Evolutionary conservation across 768 basidiomycete genomes (phyloP).

Genomic region (Agrocybe praecox): DNA sequence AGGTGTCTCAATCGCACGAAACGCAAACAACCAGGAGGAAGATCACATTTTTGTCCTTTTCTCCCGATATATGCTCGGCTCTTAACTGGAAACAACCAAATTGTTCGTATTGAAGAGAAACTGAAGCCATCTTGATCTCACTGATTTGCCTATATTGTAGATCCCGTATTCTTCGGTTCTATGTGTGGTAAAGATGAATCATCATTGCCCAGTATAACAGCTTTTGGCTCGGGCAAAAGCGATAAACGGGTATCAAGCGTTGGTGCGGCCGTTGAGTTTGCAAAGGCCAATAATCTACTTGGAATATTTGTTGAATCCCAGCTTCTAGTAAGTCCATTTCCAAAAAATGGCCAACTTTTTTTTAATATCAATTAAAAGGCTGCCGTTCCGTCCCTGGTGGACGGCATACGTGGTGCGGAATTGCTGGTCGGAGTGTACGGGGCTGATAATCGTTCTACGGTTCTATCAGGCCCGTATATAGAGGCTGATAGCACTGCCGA

Average conservation of each 20-base stretch:
- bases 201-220: slow-evolving; percentile 33
- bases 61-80: slow-evolving; percentile 85
- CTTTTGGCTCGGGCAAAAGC: slow-evolving; percentile 27
- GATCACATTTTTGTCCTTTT: slow-evolving; percentile 92
- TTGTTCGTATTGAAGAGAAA: slow-evolving; percentile 54
- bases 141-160: slow-evolving; percentile 38
- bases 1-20: slow-evolving; percentile 55
- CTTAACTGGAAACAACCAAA: slow-evolving; percentile 99
- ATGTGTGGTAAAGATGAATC: slow-evolving; percentile 70
- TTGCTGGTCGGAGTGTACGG: slow-evolving; percentile 87
- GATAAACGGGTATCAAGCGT: slow-evolving; percentile 70
- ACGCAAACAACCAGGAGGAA: slow-evolving; percentile 63
- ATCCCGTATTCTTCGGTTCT: slow-evolving; percentile 94
- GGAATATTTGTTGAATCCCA: slow-evolving; percentile 89
- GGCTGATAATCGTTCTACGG: slow-evolving; percentile 41
- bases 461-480: slow-evolving; percentile 27
- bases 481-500: slow-evolving; percentile 59
- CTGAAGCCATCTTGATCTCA: background rate
- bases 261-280: slow-evolving; percentile 90
- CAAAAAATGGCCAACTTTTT: slow-evolving; percentile 1
- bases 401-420: slow-evolving; percentile 87
- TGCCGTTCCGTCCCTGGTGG: slow-evolving; percentile 81
- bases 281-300: slow-evolving; percentile 88
- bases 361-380: slow-evolving; percentile 2
- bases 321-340: slow-evolving; percentile 65